Percentiles rank a stretch among this genome's conserved stretches.
phyloP scores from a whole-genome alignment of 2,329 filamentous ascomycete genomes.

The Aureobasidium mangrovei region DNA sequence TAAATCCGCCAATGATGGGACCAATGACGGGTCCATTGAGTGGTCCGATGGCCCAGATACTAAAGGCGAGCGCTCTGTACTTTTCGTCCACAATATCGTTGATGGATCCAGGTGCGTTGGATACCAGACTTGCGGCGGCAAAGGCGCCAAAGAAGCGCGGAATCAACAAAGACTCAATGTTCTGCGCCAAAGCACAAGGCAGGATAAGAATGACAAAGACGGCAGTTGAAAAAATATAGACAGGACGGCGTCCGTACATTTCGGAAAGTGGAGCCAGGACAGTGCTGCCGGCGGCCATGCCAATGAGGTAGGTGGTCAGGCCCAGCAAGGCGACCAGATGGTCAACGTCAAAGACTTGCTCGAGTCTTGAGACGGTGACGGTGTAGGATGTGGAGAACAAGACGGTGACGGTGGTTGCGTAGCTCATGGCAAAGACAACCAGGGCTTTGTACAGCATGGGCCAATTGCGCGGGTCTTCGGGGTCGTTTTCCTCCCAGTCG shows the following conservation, averaged over 20 bases:
- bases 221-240: slow-evolving; percentile 59
- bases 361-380: slow-evolving; percentile 59
- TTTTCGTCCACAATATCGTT: slow-evolving; percentile 77
- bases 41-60: slow-evolving; percentile 73
- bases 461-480: slow-evolving; percentile 62
- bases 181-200: slow-evolving; percentile 61
- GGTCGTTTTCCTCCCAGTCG: slow-evolving; percentile 57
- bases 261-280: slow-evolving; percentile 67
- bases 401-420: slow-evolving; percentile 48
- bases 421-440: slow-evolving; percentile 48
- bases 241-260: slow-evolving; percentile 56
- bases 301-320: slow-evolving; percentile 68
- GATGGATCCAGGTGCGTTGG: slow-evolving; percentile 73
- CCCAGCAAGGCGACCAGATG: slow-evolving; percentile 62
- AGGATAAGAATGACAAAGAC: slow-evolving; percentile 61
- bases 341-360: slow-evolving; percentile 54
- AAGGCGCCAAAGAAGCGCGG: slow-evolving; percentile 66
- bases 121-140: slow-evolving; percentile 71
- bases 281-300: slow-evolving; percentile 62
- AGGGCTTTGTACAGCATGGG: slow-evolving; percentile 48
- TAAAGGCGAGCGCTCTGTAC: slow-evolving; percentile 72
- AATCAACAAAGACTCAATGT: slow-evolving; percentile 59
- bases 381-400: slow-evolving; percentile 75
- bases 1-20: slow-evolving; percentile 72
- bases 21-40: slow-evolving; percentile 61